Base-by-base conservation (phyloP, 1,284 basidiomycete species). In the Agroathelia rolfsii region DNA sequence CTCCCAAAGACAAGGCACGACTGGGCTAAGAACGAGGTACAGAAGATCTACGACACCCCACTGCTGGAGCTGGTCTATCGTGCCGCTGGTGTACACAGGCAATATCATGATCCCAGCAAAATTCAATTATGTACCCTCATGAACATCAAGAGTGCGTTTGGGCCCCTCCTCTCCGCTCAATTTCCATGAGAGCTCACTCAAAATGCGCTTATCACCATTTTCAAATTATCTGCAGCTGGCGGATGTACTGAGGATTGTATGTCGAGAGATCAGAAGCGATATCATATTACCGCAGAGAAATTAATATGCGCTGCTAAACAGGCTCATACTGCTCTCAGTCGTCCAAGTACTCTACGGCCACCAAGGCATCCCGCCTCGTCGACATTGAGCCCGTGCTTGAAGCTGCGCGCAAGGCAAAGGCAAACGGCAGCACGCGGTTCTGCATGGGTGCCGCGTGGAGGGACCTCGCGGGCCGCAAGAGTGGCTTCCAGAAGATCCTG, bases 391-490 rank as follows among this genome's bases (percentile, higher is more conserved):
- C 89, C 6, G 94, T 98, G 7, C 64, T 98, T 16, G 78, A 81
- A 53, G 90, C 81, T 13, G 90, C 94, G 15, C 73, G 88, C 17
- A 82, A 86, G 53, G 94, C 94, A 18, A 97, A 96, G 55, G 90
- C 67, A 42, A 97, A 97, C 50, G 94, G 94, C 19, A 92, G 86
- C 52, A 98, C 94, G 13, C 72, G 94, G 15, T 97, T 97, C 64
- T 98, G 94, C 58, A 97, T 97, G 94, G 94, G 94, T 36, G 93
- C 94, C 3, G 94, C 94, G n/a, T 98, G 94, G 94, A 69, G 94
- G 44, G 94, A 96, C 56, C 72, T 97, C 29, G 79, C 86, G 17
- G 93, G 94, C 3, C 75, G 89, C 42, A 97, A 96, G 60, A 72
- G 86, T 32, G 93, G 93, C 1, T 98, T 98, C 49, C 85, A 96